Percentiles rank a stretch among this genome's conserved stretches.
Evolutionary conservation across 257 asterid species (phyloP).

Genomic region (Solanum commersonii): DNA sequence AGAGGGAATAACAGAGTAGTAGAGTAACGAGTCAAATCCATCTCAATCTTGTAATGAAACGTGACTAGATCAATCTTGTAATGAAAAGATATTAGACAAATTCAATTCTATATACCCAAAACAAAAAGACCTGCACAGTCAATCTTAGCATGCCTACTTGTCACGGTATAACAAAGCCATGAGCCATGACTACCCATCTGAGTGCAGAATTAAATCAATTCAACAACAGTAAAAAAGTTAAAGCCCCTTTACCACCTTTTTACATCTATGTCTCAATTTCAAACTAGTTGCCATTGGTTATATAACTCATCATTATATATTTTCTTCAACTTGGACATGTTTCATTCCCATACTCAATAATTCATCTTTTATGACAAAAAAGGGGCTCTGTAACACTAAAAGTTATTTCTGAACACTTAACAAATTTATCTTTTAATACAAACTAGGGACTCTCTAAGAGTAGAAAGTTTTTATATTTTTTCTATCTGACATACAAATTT

Average conservation of each 20-base stretch:
- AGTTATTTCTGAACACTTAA: background rate
- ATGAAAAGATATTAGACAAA: background rate
- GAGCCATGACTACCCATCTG: background rate
- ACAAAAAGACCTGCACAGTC: background rate
- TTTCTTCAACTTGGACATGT: background rate
- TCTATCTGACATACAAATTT: background rate
- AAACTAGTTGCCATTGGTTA: background rate
- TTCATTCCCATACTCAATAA: background rate
- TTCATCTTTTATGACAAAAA: background rate
- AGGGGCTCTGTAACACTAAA: background rate
- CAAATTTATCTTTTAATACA: background rate
- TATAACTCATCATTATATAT: background rate
- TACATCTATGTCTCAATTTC: background rate
- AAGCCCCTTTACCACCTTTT: background rate
- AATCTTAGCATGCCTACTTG: background rate
- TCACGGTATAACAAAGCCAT: background rate
- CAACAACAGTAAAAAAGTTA: background rate
- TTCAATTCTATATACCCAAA: background rate
- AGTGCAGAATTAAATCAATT: background rate
- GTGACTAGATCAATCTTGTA: background rate
- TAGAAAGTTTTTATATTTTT: background rate
- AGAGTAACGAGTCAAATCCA: background rate
- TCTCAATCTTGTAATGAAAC: background rate
- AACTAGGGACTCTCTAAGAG: background rate
- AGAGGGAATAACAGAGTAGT: background rate